These are phyloP conservation scores for Dillenia turbinata DNA, from an alignment of 164 flowering plant species.

Conservation along the genomic window DNA sequence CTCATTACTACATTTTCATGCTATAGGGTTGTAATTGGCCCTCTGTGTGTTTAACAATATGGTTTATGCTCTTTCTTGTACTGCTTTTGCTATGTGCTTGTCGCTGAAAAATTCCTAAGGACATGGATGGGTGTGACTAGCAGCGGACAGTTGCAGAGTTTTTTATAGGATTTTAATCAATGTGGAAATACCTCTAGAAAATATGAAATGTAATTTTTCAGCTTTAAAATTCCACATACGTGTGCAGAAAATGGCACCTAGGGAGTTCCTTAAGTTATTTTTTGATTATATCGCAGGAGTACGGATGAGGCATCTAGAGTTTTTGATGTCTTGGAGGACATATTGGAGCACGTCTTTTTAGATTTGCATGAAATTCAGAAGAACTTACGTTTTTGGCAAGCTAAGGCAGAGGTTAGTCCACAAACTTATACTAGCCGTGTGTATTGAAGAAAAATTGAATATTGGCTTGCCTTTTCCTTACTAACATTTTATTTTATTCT, in stretches of 20 bases:
- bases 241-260: neutral
- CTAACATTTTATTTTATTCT: neutral
- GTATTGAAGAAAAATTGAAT: neutral
- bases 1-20: no score
- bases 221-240: neutral
- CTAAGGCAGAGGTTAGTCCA: constrained; percentile 70
- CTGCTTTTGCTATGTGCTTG: no score
- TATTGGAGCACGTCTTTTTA: constrained; percentile 46
- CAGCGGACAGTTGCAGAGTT: neutral
- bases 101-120: neutral
- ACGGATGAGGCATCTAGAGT: constrained; percentile 35
- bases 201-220: neutral
- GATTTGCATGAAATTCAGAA: constrained; percentile 70
- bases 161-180: neutral
- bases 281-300: constrained; percentile 27
- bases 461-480: neutral
- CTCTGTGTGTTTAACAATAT: no score
- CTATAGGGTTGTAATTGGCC: no score
- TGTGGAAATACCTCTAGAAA: neutral
- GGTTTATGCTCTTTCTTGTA: no score
- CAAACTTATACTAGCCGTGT: neutral
- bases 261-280: neutral
- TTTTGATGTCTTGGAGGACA: constrained; percentile 58
- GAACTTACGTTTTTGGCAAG: constrained; percentile 81
- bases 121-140: neutral